phyloP scores from a whole-genome alignment of 140 eudicot genomes.

The Erigeron philadelphicus region DNA sequence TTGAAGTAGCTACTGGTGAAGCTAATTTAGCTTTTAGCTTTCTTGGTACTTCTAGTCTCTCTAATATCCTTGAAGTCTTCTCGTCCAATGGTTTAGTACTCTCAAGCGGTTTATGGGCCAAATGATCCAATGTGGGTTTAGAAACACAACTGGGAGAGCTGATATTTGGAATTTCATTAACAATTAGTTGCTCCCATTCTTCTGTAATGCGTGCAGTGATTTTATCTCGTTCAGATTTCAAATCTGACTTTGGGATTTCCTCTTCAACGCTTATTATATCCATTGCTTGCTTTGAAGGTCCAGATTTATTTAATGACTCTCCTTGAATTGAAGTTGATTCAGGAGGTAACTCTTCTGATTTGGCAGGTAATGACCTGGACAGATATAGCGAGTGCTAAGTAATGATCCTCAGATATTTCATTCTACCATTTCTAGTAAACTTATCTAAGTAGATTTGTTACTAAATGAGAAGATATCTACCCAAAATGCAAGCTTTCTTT shows the following conservation, averaged over 20 bases:
- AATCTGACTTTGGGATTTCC: constrained; percentile 30
- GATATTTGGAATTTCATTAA: constrained; percentile 49
- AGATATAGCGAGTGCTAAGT: constrained; percentile 14
- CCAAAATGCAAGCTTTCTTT: constrained; percentile 85
- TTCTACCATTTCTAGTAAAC: not conserved
- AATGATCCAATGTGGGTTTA: constrained; percentile 37
- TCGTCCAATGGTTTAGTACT: constrained; percentile 59
- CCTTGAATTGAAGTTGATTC: constrained; percentile 31
- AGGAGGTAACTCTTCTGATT: constrained; percentile 38
- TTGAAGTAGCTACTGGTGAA: constrained; percentile 41
- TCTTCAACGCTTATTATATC: constrained; percentile 22
- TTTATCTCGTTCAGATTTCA: constrained; percentile 35
- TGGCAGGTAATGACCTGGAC: constrained; percentile 59
- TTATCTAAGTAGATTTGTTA: not conserved
- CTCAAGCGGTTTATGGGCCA: constrained; percentile 33
- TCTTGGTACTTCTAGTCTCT: constrained; percentile 81
- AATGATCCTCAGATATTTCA: constrained; percentile 1
- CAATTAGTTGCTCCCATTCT: constrained; percentile 80
- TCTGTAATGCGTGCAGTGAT: constrained; percentile 43
- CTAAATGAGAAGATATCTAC: constrained; percentile 40
- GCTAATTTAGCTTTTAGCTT: constrained; percentile 56
- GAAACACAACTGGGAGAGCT: constrained; percentile 45
- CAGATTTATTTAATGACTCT: constrained; percentile 24
- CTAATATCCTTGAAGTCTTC: constrained; percentile 81
- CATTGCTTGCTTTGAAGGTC: constrained; percentile 22